phyloP scores from a whole-genome alignment of 805 yeast genomes.

The Isabelozyma gotoi region DNA sequence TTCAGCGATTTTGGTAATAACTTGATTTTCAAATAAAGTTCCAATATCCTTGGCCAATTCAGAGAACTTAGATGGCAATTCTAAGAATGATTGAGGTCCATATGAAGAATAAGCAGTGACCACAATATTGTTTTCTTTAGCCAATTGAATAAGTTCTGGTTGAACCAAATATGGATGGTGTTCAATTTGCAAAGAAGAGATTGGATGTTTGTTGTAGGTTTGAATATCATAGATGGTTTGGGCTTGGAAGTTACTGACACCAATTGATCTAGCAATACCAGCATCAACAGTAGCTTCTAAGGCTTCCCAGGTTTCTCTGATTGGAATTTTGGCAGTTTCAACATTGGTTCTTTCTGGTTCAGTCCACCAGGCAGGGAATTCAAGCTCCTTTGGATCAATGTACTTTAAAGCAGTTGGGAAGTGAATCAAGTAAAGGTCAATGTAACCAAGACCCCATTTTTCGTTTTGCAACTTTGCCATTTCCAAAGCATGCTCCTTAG shows the following conservation, averaged over 20 bases:
- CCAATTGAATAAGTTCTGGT: slow-evolving; percentile 52
- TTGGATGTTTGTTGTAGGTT: slow-evolving; percentile 47
- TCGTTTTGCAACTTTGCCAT: slow-evolving; percentile 54
- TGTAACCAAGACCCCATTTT: slow-evolving; percentile 65
- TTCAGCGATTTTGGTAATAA: slow-evolving; percentile 15
- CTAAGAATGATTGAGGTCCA: slow-evolving; percentile 9
- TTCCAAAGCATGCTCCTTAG: slow-evolving; percentile 47
- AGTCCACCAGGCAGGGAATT: slow-evolving; percentile 34
- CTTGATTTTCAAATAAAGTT: slow-evolving; percentile 4
- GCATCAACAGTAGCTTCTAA: slow-evolving; percentile 20
- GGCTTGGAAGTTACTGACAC: slow-evolving; percentile 54
- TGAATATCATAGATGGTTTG: slow-evolving; percentile 48
- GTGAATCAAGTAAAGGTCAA: slow-evolving; percentile 71
- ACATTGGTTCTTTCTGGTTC: slow-evolving; percentile 23
- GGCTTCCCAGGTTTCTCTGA: slow-evolving; percentile 36
- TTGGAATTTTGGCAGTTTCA: slow-evolving; percentile 15
- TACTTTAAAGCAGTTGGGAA: slow-evolving; percentile 59
- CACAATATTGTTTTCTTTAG: slow-evolving; percentile 38
- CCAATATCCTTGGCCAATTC: slow-evolving; percentile 18
- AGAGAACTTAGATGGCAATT: slow-evolving; percentile 14
- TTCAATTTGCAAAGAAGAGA: slow-evolving; percentile 54
- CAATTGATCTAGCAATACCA: slow-evolving; percentile 46
- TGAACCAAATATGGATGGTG: slow-evolving; percentile 49
- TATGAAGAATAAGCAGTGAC: slow-evolving; percentile 28
- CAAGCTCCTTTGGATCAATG: slow-evolving; percentile 19